These are phyloP conservation scores for Pichia sp. DNA, from an alignment of 1,139 yeast species.

Conservation along the genomic window DNA sequence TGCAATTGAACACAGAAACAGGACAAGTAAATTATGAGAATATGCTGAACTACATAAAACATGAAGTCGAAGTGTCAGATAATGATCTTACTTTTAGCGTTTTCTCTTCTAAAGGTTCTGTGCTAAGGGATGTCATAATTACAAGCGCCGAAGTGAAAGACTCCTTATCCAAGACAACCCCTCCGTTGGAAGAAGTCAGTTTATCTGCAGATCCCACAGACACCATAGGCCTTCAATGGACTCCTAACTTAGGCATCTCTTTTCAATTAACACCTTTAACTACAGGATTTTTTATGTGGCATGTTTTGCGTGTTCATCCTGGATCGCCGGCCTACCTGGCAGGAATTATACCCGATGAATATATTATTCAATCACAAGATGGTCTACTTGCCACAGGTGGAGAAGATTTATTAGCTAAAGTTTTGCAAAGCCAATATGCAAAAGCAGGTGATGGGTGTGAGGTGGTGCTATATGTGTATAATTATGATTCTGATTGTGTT, in stretches of 20 bases:
- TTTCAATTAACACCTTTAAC: slow-evolving; percentile 74
- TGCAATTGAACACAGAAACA: slow-evolving; percentile 15
- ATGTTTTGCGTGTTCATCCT: slow-evolving; percentile 67
- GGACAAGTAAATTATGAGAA: slow-evolving; percentile 21
- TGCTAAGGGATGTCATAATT: slow-evolving; percentile 48
- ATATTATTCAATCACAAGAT: slow-evolving; percentile 74
- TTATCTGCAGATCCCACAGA: slow-evolving; percentile 25
- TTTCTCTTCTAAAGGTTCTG: slow-evolving; percentile 91
- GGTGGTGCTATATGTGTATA: slow-evolving; percentile 70
- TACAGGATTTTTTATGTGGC: slow-evolving; percentile 84
- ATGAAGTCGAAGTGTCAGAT: slow-evolving; percentile 32
- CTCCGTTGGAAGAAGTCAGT: slow-evolving; percentile 17
- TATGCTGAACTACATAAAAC: slow-evolving; percentile 34
- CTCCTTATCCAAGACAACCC: slow-evolving; percentile 5
- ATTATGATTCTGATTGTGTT: slow-evolving; percentile 77
- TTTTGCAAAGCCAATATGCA: slow-evolving; percentile 57
- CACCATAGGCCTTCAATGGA: slow-evolving; percentile 10
- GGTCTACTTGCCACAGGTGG: slow-evolving; percentile 84
- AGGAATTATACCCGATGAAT: slow-evolving; percentile 83
- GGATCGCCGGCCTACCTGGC: slow-evolving; percentile 84
- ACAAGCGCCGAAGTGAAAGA: slow-evolving; percentile 34
- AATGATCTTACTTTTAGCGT: slow-evolving; percentile 53
- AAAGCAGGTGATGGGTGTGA: slow-evolving; percentile 34
- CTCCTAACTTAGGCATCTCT: slow-evolving; percentile 51
- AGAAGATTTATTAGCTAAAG: slow-evolving; percentile 69